These are phyloP conservation scores for Anisodus tanguticus DNA, from an alignment of 257 asterid genomes.

Conservation along the genomic window DNA sequence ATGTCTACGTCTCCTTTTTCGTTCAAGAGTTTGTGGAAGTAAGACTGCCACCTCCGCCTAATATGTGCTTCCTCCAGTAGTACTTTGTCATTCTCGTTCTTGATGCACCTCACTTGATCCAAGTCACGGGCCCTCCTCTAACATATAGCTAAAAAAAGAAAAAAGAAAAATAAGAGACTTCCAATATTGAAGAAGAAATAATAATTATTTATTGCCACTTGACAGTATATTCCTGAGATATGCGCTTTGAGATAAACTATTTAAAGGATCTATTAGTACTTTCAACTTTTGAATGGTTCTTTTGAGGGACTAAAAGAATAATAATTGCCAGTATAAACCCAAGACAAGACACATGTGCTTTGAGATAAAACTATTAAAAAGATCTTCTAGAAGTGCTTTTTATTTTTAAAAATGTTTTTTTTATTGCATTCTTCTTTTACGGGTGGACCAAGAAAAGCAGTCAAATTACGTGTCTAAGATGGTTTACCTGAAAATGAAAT, in stretches of 20 bases:
- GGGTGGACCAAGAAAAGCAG: constrained; percentile 3
- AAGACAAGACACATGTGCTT: constrained; percentile 21
- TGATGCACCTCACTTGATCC: too few relatives aligned
- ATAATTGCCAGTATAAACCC: neutral
- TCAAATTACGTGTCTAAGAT: constrained; percentile 21
- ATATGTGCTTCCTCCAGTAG: too few relatives aligned
- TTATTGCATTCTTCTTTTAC: neutral
- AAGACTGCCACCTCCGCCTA: too few relatives aligned
- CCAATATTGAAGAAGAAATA: neutral
- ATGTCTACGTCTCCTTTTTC: too few relatives aligned
- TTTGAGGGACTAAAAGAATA: neutral
- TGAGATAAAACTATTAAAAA: neutral
- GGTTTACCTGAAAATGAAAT: neutral
- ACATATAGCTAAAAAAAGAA: too few relatives aligned
- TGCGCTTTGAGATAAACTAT: neutral
- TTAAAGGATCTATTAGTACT: neutral
- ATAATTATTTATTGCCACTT: neutral
- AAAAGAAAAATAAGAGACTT: neutral
- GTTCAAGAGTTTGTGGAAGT: too few relatives aligned
- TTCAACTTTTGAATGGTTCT: neutral
- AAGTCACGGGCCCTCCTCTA: too few relatives aligned
- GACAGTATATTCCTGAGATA: neutral
- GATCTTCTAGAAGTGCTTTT: neutral
- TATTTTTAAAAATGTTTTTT: neutral
- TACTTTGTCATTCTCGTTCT: too few relatives aligned